phyloP scores from a whole-genome alignment of 495 filamentous ascomycete species.

The Parmelia sp. region DNA sequence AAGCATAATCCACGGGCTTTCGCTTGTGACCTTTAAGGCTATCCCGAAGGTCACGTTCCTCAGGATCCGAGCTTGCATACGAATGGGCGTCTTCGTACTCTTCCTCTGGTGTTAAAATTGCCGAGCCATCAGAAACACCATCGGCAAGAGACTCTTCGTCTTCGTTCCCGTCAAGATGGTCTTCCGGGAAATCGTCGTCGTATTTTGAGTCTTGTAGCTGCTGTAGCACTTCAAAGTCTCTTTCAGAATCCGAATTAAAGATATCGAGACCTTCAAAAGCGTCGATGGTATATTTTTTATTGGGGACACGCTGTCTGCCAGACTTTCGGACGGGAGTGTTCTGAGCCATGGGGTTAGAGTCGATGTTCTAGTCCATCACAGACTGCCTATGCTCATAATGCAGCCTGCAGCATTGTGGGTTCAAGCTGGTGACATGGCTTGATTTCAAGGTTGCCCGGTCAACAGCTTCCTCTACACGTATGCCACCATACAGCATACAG shows the following conservation, averaged over 20 bases:
- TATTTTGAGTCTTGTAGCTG: constrained; percentile 8
- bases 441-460: background rate
- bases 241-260: constrained; percentile 24
- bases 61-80: constrained; percentile 17
- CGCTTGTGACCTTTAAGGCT: background rate
- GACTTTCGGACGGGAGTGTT: constrained; percentile 21
- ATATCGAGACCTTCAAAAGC: constrained; percentile 22
- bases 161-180: constrained; percentile 14
- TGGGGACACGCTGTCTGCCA: constrained; percentile 26
- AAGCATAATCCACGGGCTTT: background rate
- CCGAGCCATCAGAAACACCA: constrained; percentile 26
- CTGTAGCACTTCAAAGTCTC: constrained; percentile 14
- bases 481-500: background rate
- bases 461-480: background rate
- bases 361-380: background rate
- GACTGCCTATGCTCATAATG: background rate
- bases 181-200: constrained; percentile 13
- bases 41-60: background rate
- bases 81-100: constrained; percentile 25
- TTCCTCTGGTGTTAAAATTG: constrained; percentile 24
- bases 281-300: constrained; percentile 25
- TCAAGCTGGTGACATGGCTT: background rate
- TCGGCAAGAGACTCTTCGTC: constrained; percentile 19
- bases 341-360: constrained; percentile 4
- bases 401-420: no score